phyloP scores from a whole-genome alignment of 176 grass and related monocot species.

The Carex myosuroides region DNA sequence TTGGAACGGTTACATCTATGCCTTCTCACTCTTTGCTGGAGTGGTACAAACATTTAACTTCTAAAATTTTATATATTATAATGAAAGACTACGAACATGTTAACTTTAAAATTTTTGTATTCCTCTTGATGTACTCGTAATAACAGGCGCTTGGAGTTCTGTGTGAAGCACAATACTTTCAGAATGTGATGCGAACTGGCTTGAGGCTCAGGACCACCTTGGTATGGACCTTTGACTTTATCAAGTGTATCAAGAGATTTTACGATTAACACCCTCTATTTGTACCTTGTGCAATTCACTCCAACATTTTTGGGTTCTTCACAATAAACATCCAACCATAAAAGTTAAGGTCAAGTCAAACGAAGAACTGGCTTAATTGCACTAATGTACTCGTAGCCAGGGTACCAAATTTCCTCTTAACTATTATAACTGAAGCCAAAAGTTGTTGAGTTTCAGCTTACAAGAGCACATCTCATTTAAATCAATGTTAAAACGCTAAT shows the following conservation, averaged over 20 bases:
- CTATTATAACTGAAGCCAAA: not conserved
- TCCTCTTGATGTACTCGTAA: conserved; percentile 18
- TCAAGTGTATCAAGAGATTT: conserved; percentile 17
- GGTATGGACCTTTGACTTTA: conserved; percentile 42
- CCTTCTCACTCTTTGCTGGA: conserved; percentile 91
- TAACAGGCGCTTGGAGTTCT: conserved; percentile 78
- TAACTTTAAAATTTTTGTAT: conserved; percentile 14
- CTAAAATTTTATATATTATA: not conserved
- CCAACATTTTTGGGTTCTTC: not conserved
- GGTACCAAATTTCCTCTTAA: not conserved
- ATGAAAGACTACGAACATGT: not conserved
- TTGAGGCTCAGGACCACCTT: conserved; percentile 88
- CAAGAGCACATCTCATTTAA: not conserved
- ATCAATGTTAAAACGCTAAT: not conserved
- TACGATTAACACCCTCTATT: not conserved
- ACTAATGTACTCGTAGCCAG: not conserved
- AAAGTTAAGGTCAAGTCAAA: not conserved
- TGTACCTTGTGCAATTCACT: conserved; percentile 2
- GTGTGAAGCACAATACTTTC: conserved; percentile 95
- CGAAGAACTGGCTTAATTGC: not conserved
- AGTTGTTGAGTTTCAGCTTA: not conserved
- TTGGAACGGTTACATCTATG: conserved; percentile 82
- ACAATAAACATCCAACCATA: not conserved
- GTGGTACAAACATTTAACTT: conserved; percentile 51
- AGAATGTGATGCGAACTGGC: conserved; percentile 95